Conservation (phyloP, 1,284 basidiomycete species). For the Phaffia rhodozyma region DNA sequence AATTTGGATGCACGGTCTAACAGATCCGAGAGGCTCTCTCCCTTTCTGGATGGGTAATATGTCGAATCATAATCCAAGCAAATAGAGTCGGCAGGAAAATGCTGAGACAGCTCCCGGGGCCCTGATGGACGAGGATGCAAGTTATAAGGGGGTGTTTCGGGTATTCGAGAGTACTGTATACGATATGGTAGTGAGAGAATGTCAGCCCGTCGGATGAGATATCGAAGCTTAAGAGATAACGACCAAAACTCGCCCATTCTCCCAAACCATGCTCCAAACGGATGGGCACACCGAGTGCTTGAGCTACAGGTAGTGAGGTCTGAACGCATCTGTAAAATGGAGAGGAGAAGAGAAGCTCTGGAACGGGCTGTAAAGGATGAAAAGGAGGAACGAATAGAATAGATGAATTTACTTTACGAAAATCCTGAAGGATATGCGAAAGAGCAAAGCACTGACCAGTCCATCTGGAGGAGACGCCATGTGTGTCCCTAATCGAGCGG, state of each 20-base stretch:
- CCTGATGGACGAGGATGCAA: slow-evolving; percentile 32
- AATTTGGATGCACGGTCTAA: slow-evolving; percentile 29
- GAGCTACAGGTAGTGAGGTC: slow-evolving; percentile 35
- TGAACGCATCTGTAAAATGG: slow-evolving; percentile 43
- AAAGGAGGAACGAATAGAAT: not conserved
- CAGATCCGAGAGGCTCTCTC: slow-evolving; percentile 37
- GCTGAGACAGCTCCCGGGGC: slow-evolving; percentile 22
- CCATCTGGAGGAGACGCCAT: not conserved
- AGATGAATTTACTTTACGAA: not conserved
- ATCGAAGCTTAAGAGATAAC: not conserved
- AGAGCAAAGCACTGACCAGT: not conserved
- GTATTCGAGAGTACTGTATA: slow-evolving; percentile 29
- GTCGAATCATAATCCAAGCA: slow-evolving; percentile 33
- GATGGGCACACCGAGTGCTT: slow-evolving; percentile 28
- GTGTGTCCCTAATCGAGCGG: not conserved
- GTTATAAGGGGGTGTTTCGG: slow-evolving; percentile 23
- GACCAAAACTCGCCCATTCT: slow-evolving; percentile 32
- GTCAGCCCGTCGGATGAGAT: not conserved
- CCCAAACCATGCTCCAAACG: slow-evolving; percentile 38
- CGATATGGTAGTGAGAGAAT: not conserved
- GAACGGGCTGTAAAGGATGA: slow-evolving; percentile 25
- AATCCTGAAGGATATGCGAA: slow-evolving; percentile 3
- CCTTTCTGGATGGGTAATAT: slow-evolving; percentile 34
- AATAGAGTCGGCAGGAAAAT: slow-evolving; percentile 28
- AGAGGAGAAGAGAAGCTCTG: slow-evolving; percentile 29